Evolutionary conservation across 1,139 yeast genomes (phyloP).

Genomic region (Diutina catenulata): DNA sequence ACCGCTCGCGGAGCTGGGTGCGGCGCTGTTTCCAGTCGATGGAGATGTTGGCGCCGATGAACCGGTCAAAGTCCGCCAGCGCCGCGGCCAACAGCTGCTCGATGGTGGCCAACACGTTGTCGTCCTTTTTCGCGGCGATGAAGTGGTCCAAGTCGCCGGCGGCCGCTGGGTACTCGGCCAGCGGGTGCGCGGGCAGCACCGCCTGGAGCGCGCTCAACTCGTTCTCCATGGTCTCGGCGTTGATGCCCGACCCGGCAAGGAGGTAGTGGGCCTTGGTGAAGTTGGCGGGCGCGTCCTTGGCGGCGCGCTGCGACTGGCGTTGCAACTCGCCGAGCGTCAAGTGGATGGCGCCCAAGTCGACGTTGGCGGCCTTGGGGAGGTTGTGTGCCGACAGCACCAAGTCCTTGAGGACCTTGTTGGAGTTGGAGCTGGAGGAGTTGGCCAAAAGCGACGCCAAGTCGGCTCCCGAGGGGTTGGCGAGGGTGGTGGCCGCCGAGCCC

Average conservation of each 20-base stretch:
- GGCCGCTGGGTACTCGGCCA: neutral
- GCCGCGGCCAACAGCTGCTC: constrained; percentile 70
- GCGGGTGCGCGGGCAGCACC: neutral
- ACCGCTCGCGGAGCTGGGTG: constrained; percentile 56
- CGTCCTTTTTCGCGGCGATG: constrained; percentile 63
- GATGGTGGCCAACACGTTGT: constrained; percentile 70
- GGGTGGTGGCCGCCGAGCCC: neutral
- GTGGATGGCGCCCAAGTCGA: constrained; percentile 62
- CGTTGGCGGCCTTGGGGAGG: constrained; percentile 47
- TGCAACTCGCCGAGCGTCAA: constrained; percentile 70
- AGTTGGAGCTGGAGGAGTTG: neutral
- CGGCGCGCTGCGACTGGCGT: constrained; percentile 51
- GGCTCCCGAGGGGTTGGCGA: neutral
- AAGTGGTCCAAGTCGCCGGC: constrained; percentile 34
- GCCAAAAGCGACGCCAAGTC: neutral
- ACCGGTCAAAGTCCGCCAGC: constrained; percentile 72
- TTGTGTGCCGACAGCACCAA: constrained; percentile 60
- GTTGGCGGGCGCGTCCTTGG: constrained; percentile 16
- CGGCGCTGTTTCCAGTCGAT: constrained; percentile 79
- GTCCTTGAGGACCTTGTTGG: constrained; percentile 36
- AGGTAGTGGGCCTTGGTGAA: constrained; percentile 85
- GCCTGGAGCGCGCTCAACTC: constrained; percentile 38
- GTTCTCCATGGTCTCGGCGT: constrained; percentile 75
- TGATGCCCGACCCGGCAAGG: constrained; percentile 80
- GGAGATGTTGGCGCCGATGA: constrained; percentile 59